Conservation (phyloP, 306 rosid genomes). For the Gillenia trifoliata region DNA sequence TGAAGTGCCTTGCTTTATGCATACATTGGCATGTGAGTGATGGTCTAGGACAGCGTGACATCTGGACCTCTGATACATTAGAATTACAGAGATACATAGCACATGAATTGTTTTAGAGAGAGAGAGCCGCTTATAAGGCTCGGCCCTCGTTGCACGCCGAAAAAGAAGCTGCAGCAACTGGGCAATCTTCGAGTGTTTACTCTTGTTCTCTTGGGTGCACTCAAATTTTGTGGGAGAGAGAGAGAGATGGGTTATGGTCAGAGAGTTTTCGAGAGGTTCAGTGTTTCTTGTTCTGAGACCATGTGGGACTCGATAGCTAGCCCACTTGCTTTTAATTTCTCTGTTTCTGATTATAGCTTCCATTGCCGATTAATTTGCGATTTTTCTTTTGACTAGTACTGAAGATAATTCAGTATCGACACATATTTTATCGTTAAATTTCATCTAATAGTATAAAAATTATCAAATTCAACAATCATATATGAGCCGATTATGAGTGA, state of each 20-base stretch:
- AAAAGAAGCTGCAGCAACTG: slow-evolving; percentile 30
- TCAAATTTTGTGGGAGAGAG: not conserved
- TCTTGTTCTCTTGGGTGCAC: slow-evolving; percentile 2
- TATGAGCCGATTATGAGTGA: not conserved
- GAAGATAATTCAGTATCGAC: not conserved
- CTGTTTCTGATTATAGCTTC: not conserved
- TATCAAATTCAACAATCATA: not conserved
- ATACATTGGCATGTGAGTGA: slow-evolving; percentile 52
- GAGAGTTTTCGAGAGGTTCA: not conserved
- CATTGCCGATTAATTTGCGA: not conserved
- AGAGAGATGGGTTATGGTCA: not conserved
- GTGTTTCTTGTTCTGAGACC: slow-evolving; percentile 13
- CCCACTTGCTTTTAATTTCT: not conserved
- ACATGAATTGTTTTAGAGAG: not conserved
- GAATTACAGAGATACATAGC: not conserved
- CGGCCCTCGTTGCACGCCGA: slow-evolving; percentile 39
- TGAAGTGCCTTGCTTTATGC: slow-evolving; percentile 52
- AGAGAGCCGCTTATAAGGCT: not conserved
- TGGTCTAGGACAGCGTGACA: slow-evolving; percentile 22
- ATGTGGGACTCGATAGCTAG: not conserved
- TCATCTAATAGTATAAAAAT: not conserved
- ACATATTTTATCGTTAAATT: not conserved
- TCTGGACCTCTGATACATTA: slow-evolving; percentile 4
- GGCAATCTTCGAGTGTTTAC: slow-evolving; percentile 16
- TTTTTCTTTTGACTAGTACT: not conserved